Base-by-base conservation (phyloP, 179 eudicot species). In the Sideroxylon spinosum region DNA sequence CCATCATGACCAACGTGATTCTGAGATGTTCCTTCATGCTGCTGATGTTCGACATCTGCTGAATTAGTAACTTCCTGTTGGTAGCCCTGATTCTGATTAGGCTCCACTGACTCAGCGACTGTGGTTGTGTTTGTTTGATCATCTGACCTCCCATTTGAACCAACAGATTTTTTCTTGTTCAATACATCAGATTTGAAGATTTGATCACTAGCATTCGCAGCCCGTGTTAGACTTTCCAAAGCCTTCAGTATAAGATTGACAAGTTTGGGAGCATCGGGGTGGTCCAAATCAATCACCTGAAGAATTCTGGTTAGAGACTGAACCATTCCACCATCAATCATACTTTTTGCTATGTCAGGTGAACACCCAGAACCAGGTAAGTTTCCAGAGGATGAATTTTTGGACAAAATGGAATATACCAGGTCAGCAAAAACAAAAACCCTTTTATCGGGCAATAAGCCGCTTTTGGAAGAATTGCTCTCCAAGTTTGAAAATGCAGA, bases 271-370 rank as follows among this genome's bases (percentile, higher is more conserved):
- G 98, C 97, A 88, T 91, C 97, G 56, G 99, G 99, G 81, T 96
- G 97, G 83, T 96, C 99, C 86, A 96, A 88, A 89, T 96, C 99
- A 70, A 92, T 81, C 50, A 84, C 89, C 86, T 89, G 90, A 60
- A 96, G 96, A 80, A 96, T 89, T 81, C 90, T 84, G 57, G 98
- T 90, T 60, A 96, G 81, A 83, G 93, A 92, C 23, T 90, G 91
- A 73, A 94, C 93, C 80, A 94, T 80, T 78, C 97, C 98, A 77
- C 99, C 97, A 88, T 96, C 99, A 77, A 96, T 90, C 99, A 96
- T 92, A 86, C 96, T 83, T 84, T 88, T 91, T 44, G 98, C 98
- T 77, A 96, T 86, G 65, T 96, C 99, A 14, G 98, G 99, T 2
- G 99, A 94, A 79, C 93, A 96, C 46, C 98, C 98, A 78, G 98